Evolutionary conservation across 2,329 filamentous ascomycete species (phyloP), one percentile per base, ranked within the genome.

Genomic region (Colletotrichum coccodes): DNA sequence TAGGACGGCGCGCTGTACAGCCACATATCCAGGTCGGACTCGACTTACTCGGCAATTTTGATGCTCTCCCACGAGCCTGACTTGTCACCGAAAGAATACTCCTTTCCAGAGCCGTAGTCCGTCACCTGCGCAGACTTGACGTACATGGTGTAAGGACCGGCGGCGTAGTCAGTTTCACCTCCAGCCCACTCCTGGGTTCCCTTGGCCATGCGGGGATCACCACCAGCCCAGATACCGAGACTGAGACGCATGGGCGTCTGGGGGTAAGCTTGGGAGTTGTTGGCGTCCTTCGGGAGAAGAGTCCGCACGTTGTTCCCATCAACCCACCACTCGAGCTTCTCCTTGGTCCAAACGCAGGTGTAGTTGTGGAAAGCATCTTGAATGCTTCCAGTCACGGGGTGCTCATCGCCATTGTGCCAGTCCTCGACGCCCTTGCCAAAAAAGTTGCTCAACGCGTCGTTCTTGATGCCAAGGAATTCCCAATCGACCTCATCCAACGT

Each of bases 401-500:
- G 86, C 77, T 89, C 88, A 49, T 83, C 84, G 71, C 87, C 92
- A 71, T 92, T 90, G 74, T 89, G 85, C 80, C 84, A 76, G 83
- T 92, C 78, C 80, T 89, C 82, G 82, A 80, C 84, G 56, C 92
- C 93, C 83, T 95, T 94, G 78, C 92, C 91, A 74, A 92, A 95
- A 81, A 91, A 95, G 83, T 95, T 95, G 73, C 89, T 91, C 73
- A 92, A 86, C 9, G 88, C 91, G 18, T 84, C 88, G 63, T 82
- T 80, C 75, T 93, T 91, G 64, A 86, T 86, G 52, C 93, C 93
- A 67, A 94, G 86, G 76, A 93, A 92, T 77, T 96, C 93, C 89
- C 93, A 95, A 76, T 97, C 94, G 46, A 97, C 90, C 80, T 97
- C 94, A 77, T 97, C 94, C 16, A 95, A 86, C 74, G 94, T 91